Evolutionary conservation across 2,329 filamentous ascomycete species (phyloP).

Genomic region (Phaeosphaeria sp.): DNA sequence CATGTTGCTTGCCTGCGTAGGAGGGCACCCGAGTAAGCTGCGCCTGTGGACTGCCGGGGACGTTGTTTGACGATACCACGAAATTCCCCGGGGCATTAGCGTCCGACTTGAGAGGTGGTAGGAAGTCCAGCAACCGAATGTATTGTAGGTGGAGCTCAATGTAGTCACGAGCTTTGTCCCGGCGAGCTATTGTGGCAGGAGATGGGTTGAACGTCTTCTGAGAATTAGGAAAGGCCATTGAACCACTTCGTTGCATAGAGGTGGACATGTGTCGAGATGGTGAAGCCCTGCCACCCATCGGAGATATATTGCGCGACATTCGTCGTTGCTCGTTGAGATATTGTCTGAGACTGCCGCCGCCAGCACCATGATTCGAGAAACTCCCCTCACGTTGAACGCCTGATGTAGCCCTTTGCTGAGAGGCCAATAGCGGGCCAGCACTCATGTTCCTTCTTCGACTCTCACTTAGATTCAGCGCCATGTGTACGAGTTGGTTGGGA

Average conservation of each 20-base stretch:
- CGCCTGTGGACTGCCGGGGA: constrained; percentile 51
- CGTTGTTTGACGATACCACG: constrained; percentile 46
- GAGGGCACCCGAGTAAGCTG: constrained; percentile 47
- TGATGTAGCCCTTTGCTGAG: constrained; percentile 55
- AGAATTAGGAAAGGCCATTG: constrained; percentile 28
- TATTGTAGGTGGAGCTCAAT: constrained; percentile 89
- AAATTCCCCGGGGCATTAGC: constrained; percentile 51
- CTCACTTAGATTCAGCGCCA: constrained; percentile 89
- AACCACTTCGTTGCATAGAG: constrained; percentile 30
- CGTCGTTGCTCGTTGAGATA: constrained; percentile 76
- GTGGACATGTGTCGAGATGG: constrained; percentile 40
- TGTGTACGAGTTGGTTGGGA: constrained; percentile 87
- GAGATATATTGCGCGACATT: constrained; percentile 66
- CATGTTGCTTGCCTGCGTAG: constrained; percentile 45
- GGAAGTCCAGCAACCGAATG: constrained; percentile 75
- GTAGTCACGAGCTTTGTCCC: constrained; percentile 82
- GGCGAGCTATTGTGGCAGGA: constrained; percentile 78
- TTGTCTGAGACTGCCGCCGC: constrained; percentile 67
- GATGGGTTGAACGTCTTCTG: constrained; percentile 70
- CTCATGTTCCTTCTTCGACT: constrained; percentile 70
- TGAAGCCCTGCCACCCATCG: constrained; percentile 53
- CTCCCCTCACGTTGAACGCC: constrained; percentile 49
- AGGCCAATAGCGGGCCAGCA: constrained; percentile 61
- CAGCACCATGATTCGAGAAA: constrained; percentile 52
- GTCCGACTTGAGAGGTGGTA: constrained; percentile 73